These are phyloP conservation scores for Fusarium sp. DNA, from an alignment of 2,329 filamentous ascomycete species.

Conservation along the genomic window DNA sequence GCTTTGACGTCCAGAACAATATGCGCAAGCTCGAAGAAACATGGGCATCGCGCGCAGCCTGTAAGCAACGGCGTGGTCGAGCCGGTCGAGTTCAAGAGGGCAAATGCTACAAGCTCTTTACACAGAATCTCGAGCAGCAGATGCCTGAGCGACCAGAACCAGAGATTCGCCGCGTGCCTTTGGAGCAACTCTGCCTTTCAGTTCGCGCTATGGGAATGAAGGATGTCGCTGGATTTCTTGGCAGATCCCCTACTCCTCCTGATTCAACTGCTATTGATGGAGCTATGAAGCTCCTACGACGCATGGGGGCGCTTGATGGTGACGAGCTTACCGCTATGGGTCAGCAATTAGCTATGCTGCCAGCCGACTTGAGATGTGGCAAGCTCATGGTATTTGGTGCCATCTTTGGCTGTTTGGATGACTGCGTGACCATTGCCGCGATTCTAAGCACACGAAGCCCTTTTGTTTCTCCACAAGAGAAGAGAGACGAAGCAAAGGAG, in stretches of 20 bases:
- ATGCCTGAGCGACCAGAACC: constrained; percentile 93
- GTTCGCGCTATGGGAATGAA: constrained; percentile 94
- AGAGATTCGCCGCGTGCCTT: constrained; percentile 90
- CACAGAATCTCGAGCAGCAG: constrained; percentile 83
- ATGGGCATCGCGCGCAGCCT: constrained; percentile 93
- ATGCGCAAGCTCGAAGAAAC: constrained; percentile 95
- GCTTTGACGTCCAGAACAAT: constrained; percentile 90
- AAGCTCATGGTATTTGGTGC: constrained; percentile 97
- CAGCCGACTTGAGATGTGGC: constrained; percentile 89
- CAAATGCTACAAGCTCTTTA: constrained; percentile 95
- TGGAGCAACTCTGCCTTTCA: constrained; percentile 94
- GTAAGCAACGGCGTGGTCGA: constrained; percentile 92
- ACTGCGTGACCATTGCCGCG: constrained; percentile 88
- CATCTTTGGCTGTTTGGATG: constrained; percentile 91
- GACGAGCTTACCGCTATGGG: constrained; percentile 91
- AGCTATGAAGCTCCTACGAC: constrained; percentile 80
- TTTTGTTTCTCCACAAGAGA: constrained; percentile 86
- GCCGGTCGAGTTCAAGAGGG: constrained; percentile 93
- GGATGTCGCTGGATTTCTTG: constrained; percentile 85
- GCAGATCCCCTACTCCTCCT: constrained; percentile 89
- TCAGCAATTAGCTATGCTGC: constrained; percentile 93
- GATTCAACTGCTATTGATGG: constrained; percentile 87
- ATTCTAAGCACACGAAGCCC: constrained; percentile 92
- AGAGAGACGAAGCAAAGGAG: constrained; percentile 83
- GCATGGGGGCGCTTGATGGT: constrained; percentile 91